These are phyloP conservation scores for Zygosaccharomyces lentus DNA, from an alignment of 805 yeast species.

Conservation along the genomic window DNA sequence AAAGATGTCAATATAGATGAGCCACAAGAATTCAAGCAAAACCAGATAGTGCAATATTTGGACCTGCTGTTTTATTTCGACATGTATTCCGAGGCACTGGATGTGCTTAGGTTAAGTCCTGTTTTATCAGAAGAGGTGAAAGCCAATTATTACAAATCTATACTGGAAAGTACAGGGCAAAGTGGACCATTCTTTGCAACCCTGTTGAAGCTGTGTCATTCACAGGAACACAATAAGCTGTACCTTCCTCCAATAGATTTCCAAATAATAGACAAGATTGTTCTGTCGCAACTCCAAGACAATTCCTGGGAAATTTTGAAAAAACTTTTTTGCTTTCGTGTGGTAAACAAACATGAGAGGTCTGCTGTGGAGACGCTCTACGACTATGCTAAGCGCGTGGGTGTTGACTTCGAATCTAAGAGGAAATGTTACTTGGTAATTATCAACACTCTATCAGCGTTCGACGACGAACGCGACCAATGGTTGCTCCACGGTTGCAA, in stretches of 20 bases:
- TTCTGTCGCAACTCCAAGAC: conserved; percentile 15
- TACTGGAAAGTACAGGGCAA: conserved; percentile 17
- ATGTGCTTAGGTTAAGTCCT: conserved; percentile 31
- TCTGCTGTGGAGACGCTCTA: conserved; percentile 31
- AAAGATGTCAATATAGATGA: conserved; percentile 16
- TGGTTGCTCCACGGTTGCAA: conserved; percentile 30
- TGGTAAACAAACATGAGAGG: conserved; percentile 27
- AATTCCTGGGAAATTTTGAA: conserved; percentile 24
- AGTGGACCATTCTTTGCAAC: conserved; percentile 24
- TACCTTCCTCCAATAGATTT: conserved; percentile 25
- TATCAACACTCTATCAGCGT: conserved; percentile 28
- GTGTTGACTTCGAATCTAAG: conserved; percentile 10
- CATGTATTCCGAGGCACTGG: conserved; percentile 29
- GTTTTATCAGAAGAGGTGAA: conserved; percentile 22
- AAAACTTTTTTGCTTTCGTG: conserved; percentile 28
- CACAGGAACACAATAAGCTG: conserved; percentile 6
- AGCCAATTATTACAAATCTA: conserved; percentile 18
- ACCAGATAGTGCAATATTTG: conserved; percentile 28
- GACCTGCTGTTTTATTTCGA: conserved; percentile 25
- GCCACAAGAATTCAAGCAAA: conserved; percentile 18
- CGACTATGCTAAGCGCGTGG: conserved; percentile 16
- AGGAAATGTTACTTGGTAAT: conserved; percentile 26
- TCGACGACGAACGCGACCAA: conserved; percentile 24
- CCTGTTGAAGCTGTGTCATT: conserved; percentile 20
- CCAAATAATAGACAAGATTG: conserved; percentile 24